Conservation (phyloP, 2,329 filamentous ascomycete genomes). For the Xylariales sp. region DNA sequence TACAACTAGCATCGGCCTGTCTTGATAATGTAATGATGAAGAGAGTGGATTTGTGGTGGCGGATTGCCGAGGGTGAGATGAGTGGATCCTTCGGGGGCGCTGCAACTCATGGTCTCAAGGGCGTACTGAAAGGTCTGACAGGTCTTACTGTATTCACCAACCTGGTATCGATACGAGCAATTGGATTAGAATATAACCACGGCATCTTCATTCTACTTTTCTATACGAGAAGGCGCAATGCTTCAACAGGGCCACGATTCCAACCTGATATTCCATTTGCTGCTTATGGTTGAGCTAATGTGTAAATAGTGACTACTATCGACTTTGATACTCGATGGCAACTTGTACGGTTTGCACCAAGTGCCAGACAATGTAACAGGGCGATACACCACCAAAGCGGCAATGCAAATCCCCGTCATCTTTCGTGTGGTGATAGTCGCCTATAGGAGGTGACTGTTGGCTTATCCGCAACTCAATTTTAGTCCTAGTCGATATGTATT, state of each 20-base stretch:
- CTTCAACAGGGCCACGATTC: not conserved
- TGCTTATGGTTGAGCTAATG: not conserved
- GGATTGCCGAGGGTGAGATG: constrained; percentile 12
- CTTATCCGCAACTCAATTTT: too few species aligned
- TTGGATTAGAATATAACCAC: not conserved
- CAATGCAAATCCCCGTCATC: too few species aligned
- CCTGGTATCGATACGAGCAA: not conserved
- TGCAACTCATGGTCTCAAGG: not conserved
- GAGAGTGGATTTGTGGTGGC: constrained; percentile 22
- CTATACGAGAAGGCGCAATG: not conserved
- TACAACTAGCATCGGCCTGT: not conserved
- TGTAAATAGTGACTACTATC: not conserved
- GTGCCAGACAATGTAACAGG: not conserved
- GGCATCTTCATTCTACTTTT: not conserved
- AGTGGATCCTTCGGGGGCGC: constrained; percentile 28
- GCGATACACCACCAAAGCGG: not conserved
- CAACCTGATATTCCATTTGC: not conserved
- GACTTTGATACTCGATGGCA: too few species aligned
- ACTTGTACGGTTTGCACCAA: not conserved
- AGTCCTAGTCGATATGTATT: too few species aligned
- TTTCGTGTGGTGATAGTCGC: too few species aligned
- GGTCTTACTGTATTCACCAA: constrained; percentile 11
- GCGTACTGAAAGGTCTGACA: constrained; percentile 1
- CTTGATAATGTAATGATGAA: constrained; percentile 1
- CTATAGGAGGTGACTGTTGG: too few species aligned